Evolutionary conservation across 2,329 filamentous ascomycete species (phyloP), one percentile per base, ranked within the genome.

Genomic region (Trematosphaeria pertusa): DNA sequence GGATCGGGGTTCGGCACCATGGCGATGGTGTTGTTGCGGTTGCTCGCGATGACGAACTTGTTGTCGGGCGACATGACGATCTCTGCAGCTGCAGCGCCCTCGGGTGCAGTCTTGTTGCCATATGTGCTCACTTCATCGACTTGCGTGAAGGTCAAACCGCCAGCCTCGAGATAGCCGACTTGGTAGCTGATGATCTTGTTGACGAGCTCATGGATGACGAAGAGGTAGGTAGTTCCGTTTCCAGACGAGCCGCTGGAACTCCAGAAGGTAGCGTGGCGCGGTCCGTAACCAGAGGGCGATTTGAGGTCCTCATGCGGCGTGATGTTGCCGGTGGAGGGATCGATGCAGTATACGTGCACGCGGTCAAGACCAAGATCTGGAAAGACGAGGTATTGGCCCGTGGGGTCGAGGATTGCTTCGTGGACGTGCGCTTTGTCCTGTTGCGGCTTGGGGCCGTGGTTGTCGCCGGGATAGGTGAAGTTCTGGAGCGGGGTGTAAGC

Each of bases 341-440:
- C 70, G 59, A 87, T 76, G 43, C 72, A 62, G 65, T 82, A 89
- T 74, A 83, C 70, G 52, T 81, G 83, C 37, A 89, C 68, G 5
- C 83, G 59, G 58, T 89, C 87, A 0, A 81, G 77, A 31, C 87
- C 84, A 4, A 91, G 76, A 57, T 89, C 87, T 1, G 86, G 85
- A 7, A 84, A 78, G 7, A 88, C 61, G 20, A 88, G 59, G 66
- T 81, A 89, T n/a, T 75, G 61, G 5, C 80, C 81, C 2, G 82
- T 86, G 5, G 86, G 87, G 63, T 89, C 87, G 24, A 86, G 64
- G 40, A 87, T 65, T n/a, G 81, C 79, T 62, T 87, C 73, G 68
- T 89, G 86, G 14, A 85, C 85, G 62, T 87, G 77, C 74, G 32
- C 81, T 75, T 68, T 88, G 83, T 40, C 81, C 33, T 61, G 80